Base-by-base conservation (phyloP, 139 green algal species). In the Ostreobium quekettii region DNA sequence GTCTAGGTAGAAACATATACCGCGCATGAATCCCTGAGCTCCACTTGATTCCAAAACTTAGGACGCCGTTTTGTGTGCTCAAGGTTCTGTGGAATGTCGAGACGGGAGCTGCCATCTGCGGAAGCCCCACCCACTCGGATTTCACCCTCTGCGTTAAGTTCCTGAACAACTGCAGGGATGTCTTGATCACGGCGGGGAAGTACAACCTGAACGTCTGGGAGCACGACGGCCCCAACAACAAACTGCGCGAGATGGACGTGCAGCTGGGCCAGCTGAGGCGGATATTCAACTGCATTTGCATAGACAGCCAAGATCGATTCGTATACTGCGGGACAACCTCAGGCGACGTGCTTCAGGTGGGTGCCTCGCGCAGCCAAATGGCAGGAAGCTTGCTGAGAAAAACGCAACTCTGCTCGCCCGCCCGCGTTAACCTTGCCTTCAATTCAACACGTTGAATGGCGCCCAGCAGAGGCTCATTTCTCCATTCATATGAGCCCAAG, bases 41-140 rank as follows among this genome's bases (percentile, higher is more conserved):
- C n/a, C n/a, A n/a, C n/a, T n/a, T n/a, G n/a, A n/a, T n/a, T n/a
- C n/a, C n/a, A n/a, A n/a, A n/a, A n/a, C n/a, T n/a, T n/a, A n/a
- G n/a, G n/a, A n/a, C n/a, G n/a, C 7, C 19, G 8, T 62, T 62
- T 30, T 62, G 29, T 15, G 11, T 36, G 3, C 2, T 63, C 22
- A 71, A 91, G 85, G 85, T 91, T 31, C 71, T 96, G 28, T 96
- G 89, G 89, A 79, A 93, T 62, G 86, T 94, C 5, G 66, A 78
- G 35, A 85, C 67, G 3, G 86, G 86, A 22, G 74, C 83, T 32
- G 81, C 87, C n/a, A 84, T 94, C 49, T 94, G 89, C 71, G 87
- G 87, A 66, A 84, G 60, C 65, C 85, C 89, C n/a, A 86, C 80
- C 8, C 53, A 79, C 66, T 78, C 48, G 60, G 77, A 90, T 48